Evolutionary conservation across 2,329 filamentous ascomycete species (phyloP).

Genomic region (Parafenestella ontariensis): DNA sequence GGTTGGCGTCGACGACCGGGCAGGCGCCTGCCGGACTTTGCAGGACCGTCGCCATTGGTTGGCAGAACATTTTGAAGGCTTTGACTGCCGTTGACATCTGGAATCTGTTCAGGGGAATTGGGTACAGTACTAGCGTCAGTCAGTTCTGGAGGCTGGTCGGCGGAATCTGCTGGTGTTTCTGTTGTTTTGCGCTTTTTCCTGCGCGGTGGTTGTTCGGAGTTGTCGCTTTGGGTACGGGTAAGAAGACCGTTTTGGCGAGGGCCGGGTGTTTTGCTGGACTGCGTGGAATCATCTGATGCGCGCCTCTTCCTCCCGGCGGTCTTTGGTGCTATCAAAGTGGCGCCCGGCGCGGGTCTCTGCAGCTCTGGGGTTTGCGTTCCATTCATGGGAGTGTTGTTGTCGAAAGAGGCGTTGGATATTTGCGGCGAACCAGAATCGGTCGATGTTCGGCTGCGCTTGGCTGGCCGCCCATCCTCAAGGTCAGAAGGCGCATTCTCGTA

Average conservation of each 20-base stretch:
- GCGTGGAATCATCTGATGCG: conserved; percentile 41
- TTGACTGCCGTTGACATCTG: conserved; percentile 41
- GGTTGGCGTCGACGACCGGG: conserved; percentile 56
- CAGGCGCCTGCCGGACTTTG: conserved; percentile 47
- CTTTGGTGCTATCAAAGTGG: conserved; percentile 27
- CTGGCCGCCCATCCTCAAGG: conserved; percentile 45
- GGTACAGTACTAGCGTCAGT: conserved; percentile 47
- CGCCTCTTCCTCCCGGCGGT: conserved; percentile 40
- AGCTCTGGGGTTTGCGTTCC: conserved; percentile 35
- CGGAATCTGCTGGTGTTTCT: conserved; percentile 33
- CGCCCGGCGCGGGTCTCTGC: conserved; percentile 25
- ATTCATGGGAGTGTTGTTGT: conserved; percentile 39
- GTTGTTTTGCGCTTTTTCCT: conserved; percentile 45
- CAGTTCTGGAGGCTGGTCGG: conserved; percentile 44
- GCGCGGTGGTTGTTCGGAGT: conserved; percentile 45
- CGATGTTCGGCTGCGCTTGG: conserved; percentile 48
- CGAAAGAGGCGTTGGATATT: conserved; percentile 37
- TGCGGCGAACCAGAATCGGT: conserved; percentile 48
- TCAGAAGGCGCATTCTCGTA: conserved; percentile 37
- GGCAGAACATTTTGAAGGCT: conserved; percentile 45
- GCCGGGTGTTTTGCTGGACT: conserved; percentile 39
- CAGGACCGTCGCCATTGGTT: conserved; percentile 45
- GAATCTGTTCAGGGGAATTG: conserved; percentile 46
- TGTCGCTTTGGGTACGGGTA: conserved; percentile 44
- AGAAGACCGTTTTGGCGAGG: conserved; percentile 43